These are phyloP conservation scores for Botrytis tulipae DNA, from an alignment of 2,329 filamentous ascomycete species.

Conservation along the genomic window DNA sequence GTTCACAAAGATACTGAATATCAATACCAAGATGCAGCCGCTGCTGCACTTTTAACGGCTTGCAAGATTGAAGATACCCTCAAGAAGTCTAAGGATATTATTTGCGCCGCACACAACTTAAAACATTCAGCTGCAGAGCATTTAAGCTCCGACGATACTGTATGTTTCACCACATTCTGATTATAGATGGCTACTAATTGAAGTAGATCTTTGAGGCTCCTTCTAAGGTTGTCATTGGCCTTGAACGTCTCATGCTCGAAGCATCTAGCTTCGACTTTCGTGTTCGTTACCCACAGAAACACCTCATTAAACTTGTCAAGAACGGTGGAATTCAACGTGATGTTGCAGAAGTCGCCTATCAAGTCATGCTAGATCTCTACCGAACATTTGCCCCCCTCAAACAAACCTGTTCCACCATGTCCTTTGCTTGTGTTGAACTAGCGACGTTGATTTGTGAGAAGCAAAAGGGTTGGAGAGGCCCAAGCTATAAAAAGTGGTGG, in stretches of 20 bases:
- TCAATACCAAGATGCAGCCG: constrained; percentile 79
- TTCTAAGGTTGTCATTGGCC: constrained; percentile 78
- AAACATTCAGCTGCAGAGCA: constrained; percentile 62
- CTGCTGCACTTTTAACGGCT: constrained; percentile 84
- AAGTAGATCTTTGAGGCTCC: constrained; percentile 73
- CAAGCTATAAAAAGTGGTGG: constrained; percentile 50
- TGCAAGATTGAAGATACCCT: constrained; percentile 98
- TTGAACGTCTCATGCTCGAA: constrained; percentile 91
- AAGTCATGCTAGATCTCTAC: constrained; percentile 84
- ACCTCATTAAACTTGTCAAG: constrained; percentile 74
- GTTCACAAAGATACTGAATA: constrained; percentile 84
- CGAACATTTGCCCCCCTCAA: constrained; percentile 92
- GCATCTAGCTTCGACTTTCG: constrained; percentile 92
- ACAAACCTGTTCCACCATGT: constrained; percentile 82
- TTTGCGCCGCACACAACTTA: constrained; percentile 86
- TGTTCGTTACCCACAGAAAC: constrained; percentile 80
- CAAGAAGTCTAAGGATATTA: constrained; percentile 92
- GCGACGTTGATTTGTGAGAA: constrained; percentile 64
- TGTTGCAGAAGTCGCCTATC: constrained; percentile 69
- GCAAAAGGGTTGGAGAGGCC: constrained; percentile 47
- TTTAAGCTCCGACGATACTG: constrained; percentile 77
- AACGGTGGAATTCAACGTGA: constrained; percentile 45
- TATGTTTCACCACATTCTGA: constrained; percentile 42
- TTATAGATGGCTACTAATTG: constrained; percentile 9
- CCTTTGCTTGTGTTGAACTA: constrained; percentile 77